These are phyloP conservation scores for Epichloe coenophiala DNA, from an alignment of 2,329 filamentous ascomycete genomes.

Conservation along the genomic window DNA sequence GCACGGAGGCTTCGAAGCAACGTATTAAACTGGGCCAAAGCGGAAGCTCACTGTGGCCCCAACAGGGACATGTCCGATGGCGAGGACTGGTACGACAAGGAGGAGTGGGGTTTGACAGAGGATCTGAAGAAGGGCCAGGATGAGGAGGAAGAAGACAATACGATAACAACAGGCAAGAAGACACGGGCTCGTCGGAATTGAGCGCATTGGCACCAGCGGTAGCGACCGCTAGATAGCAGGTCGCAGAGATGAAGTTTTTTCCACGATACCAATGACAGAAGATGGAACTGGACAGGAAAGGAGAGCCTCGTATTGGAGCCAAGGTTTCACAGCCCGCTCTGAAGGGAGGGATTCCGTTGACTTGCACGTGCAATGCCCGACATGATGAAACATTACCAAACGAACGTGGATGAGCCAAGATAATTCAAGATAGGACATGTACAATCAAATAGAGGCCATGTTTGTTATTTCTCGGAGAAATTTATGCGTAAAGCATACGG, in stretches of 20 bases:
- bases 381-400: too few species aligned
- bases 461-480: too few species aligned
- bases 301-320: not conserved
- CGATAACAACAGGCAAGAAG: slow-evolving; percentile 44
- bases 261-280: not conserved
- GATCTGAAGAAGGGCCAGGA: slow-evolving; percentile 72
- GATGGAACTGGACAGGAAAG: not conserved
- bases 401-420: too few species aligned
- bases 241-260: not conserved
- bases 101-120: slow-evolving; percentile 63
- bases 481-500: too few species aligned
- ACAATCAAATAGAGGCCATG: too few species aligned
- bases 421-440: too few species aligned
- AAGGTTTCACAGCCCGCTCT: too few species aligned
- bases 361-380: too few species aligned
- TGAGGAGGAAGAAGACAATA: slow-evolving; percentile 68
- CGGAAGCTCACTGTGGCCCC: slow-evolving; percentile 55
- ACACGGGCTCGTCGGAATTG: slow-evolving; percentile 37
- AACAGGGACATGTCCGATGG: slow-evolving; percentile 71
- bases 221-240: not conserved
- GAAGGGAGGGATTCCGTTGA: too few species aligned
- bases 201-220: not conserved
- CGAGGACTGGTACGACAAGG: slow-evolving; percentile 79
- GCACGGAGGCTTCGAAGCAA: slow-evolving; percentile 59
- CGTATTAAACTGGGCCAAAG: slow-evolving; percentile 63